A percentile compares a stretch with the other conserved stretches of the same genome.
These are phyloP conservation scores for Cicer cuneatum DNA, from an alignment of 306 rosid genomes.

Conservation along the genomic window DNA sequence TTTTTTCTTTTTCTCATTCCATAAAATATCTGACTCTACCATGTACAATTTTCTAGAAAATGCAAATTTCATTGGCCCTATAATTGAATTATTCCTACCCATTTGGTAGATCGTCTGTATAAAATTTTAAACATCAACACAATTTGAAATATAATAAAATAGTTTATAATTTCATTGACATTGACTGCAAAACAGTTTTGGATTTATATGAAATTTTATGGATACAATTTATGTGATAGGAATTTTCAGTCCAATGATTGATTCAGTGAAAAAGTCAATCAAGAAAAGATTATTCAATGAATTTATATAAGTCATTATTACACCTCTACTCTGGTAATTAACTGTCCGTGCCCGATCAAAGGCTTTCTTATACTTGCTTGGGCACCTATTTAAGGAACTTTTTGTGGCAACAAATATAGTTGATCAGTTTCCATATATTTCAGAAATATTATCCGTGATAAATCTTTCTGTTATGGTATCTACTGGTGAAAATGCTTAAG, in stretches of 20 bases:
- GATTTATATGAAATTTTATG: slow-evolving; percentile 19
- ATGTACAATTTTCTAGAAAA: neutral
- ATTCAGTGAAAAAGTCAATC: neutral
- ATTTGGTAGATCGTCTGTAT: slow-evolving; percentile 12
- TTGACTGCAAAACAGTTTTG: neutral
- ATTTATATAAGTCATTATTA: neutral
- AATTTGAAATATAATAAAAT: neutral
- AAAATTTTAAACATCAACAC: slow-evolving; percentile 2
- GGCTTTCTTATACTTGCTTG: slow-evolving; percentile 26
- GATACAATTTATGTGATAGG: neutral
- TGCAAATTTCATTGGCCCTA: slow-evolving; percentile 3
- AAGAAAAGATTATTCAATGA: slow-evolving; percentile 13
- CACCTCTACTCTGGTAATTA: slow-evolving; percentile 26
- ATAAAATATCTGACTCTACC: slow-evolving; percentile 19
- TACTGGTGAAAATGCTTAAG: slow-evolving; percentile 9
- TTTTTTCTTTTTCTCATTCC: neutral
- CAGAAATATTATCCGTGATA: slow-evolving; percentile 12
- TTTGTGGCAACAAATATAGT: slow-evolving; percentile 21
- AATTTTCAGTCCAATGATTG: neutral
- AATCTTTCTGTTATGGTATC: slow-evolving; percentile 13
- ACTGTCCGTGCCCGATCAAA: neutral
- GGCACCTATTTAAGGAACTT: slow-evolving; percentile 22
- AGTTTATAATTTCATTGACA: slow-evolving; percentile 17
- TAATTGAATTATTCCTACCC: slow-evolving; percentile 1
- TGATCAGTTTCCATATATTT: slow-evolving; percentile 16